These are phyloP conservation scores for Drosera capensis DNA, from an alignment of 148 eudicot genomes.

Conservation along the genomic window DNA sequence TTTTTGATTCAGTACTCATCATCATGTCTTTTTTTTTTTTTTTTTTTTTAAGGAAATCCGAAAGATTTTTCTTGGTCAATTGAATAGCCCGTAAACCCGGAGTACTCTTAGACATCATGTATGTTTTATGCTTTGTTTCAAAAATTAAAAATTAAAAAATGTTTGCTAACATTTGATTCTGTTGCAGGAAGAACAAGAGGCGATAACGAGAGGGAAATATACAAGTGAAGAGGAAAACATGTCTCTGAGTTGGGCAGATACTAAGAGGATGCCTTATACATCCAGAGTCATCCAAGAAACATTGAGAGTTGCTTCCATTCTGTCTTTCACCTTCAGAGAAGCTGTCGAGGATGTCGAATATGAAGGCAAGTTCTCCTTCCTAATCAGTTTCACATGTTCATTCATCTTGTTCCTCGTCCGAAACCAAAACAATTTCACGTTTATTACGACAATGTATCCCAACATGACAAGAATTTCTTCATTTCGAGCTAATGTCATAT, in stretches of 20 bases:
- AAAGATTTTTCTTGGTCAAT: not conserved
- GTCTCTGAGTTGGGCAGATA: constrained; percentile 18
- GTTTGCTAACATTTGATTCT: not conserved
- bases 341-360: constrained; percentile 95
- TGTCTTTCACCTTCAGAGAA: constrained; percentile 89
- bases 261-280: constrained; percentile 67
- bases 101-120: not conserved
- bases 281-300: constrained; percentile 77
- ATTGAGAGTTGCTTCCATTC: constrained; percentile 66
- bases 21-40: not conserved
- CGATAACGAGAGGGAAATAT: constrained; percentile 20
- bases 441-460: no score
- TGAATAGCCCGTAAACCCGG: no score
- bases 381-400: not conserved
- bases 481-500: no score
- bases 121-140: not conserved
- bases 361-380: constrained; percentile 30
- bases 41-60: not conserved
- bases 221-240: constrained; percentile 15
- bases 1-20: not conserved
- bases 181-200: constrained; percentile 29
- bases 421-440: no score
- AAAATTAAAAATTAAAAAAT: no score
- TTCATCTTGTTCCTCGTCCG: not conserved
- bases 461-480: no score